Evolutionary conservation across 176 grass and related monocot species (phyloP), one percentile per base, ranked within the genome.

Genomic region (Alloteropsis semialata): DNA sequence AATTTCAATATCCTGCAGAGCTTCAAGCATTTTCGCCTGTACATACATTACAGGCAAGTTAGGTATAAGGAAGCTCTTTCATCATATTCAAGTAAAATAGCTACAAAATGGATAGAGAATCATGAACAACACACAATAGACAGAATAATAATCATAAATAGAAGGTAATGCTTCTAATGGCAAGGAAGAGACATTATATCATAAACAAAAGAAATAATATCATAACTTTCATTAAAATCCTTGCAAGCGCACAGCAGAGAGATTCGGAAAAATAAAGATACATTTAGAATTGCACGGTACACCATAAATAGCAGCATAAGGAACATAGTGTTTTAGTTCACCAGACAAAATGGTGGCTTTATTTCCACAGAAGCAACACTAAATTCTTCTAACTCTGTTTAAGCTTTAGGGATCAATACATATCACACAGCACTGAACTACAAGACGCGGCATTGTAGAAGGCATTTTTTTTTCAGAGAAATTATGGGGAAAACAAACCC

Each of bases 11-110:
- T 95, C 90, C 73, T 98, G 90, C 79, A 98, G 90, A 78, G 92
- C 90, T 89, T 98, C 95, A 27, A 98, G 90, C 92, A 98, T 98
- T 93, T 95, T 98, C 48, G 81, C 90, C 95, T 98, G 74, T n/a
- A 84, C n/a, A 51, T 65, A 68, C 76, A 14, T 74, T 68, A 42
- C 18, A 33, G 17, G 60, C 46, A 65, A 34, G 28, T 69, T 75
- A 67, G 32, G n/a, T 8, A 34, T 81, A 76, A 69, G 63, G 81
- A 70, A 76, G 73, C 10, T 70, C 24, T 70, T 41, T 22, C 29
- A 84, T 53, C n/a, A n/a, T n/a, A n/a, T n/a, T n/a, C n/a, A n/a
- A 82, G 27, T 17, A 61, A 50, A 81, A 49, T n/a, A 24, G 49
- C 22, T 39, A 74, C 17, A 57, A 38, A 38, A 84, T 17, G 27